Base-by-base conservation (phyloP, 257 asterid species). In the Nicotiana benthamiana region DNA sequence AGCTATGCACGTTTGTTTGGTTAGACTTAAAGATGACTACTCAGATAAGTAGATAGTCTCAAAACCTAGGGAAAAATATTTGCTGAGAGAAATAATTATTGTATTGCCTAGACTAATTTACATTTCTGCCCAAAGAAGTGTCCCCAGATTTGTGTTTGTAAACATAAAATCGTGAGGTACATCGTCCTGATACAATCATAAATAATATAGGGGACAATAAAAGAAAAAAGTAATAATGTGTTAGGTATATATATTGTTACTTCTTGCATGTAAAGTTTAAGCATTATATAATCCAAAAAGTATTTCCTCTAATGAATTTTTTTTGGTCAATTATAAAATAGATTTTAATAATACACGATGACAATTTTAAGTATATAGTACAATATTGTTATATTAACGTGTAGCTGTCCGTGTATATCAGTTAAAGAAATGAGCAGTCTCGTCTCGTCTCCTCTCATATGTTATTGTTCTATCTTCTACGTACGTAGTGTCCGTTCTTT, bases 21-120 rank as follows among this genome's bases (percentile, higher is more conserved):
- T 24, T 48, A 74, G 26, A 74, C 78, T 74, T 74, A 15, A 48
- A 74, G 78, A 46, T 24, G 61, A 74, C 78, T 48, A 48, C 78
- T 12, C 13, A 26, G 27, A 26, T 26, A 1, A 4, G 1, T 40
- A 10, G 30, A n/a, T 62, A 28, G 20, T 27, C 54, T 51, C 54
- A 13, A 51, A 51, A 40, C 46, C 9, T 36, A 36, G 43, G 43
- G 43, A 30, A 30, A 3, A 59, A n/a, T 59, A 7, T 57, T 22
- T 43, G 26, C 56, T n/a, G 12, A 2, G 22, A 40, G 32, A n/a
- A 40, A 56, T 56, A 56, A n/a, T n/a, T 13, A 56, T 56, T 26
- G 46, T 52, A 67, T 26, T 62, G 68, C 66, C 16, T 62, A 15
- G 7, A 61, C 20, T 27, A 34, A 16, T 68, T 68, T 30, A 20